phyloP scores from a whole-genome alignment of 768 basidiomycete genomes.

The Trametes gibbosa region DNA sequence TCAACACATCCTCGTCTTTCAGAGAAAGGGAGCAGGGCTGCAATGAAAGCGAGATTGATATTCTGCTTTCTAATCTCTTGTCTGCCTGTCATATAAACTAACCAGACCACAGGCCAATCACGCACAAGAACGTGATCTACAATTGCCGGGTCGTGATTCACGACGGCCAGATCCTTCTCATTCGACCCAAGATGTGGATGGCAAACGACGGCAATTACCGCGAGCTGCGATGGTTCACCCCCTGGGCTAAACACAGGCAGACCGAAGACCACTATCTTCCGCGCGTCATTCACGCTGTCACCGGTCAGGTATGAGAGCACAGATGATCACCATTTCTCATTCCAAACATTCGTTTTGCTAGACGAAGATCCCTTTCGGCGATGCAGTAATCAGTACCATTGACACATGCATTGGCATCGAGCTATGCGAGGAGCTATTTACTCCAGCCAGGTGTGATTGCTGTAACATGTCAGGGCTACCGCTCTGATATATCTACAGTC shows the following conservation, averaged over 20 bases:
- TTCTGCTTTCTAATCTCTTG: no score
- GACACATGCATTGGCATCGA: conserved; percentile 98
- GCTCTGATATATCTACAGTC: conserved; percentile 45
- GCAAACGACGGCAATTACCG: conserved; percentile 99
- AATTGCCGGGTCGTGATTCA: conserved; percentile 93
- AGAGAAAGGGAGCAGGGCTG: no score
- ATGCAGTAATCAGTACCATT: conserved; percentile 87
- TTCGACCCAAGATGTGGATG: conserved; percentile 99
- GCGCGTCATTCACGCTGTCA: conserved; percentile 82
- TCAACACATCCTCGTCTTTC: no score
- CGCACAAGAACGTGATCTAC: conserved; percentile 98
- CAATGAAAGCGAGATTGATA: no score
- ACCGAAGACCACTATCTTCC: conserved; percentile 93
- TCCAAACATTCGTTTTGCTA: conserved; percentile 29
- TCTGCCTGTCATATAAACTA: background rate
- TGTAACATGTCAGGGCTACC: background rate
- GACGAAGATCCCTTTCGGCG: conserved; percentile 92
- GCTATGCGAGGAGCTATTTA: conserved; percentile 96
- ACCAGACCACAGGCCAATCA: conserved; percentile 71
- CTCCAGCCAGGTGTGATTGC: conserved; percentile 77
- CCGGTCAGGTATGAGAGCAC: conserved; percentile 65
- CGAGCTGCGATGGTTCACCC: conserved; percentile 78
- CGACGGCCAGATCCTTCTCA: conserved; percentile 83
- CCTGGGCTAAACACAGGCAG: conserved; percentile 87
- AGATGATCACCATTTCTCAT: background rate